Base-by-base conservation (phyloP, 768 basidiomycete genomes). In the Naematelia encephala region DNA sequence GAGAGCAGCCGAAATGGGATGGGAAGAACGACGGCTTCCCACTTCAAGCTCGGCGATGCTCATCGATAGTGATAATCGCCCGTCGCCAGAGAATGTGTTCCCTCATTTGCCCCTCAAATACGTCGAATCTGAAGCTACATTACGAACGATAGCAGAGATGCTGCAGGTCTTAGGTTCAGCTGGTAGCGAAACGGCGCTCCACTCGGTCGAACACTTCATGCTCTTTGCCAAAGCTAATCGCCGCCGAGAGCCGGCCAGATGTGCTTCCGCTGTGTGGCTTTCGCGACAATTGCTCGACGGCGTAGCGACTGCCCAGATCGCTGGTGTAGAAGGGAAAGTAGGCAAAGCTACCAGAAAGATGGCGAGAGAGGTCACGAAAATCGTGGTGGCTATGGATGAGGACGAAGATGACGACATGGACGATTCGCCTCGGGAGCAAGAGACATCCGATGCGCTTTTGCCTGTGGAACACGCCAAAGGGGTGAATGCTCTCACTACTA, bases 171-270 rank as follows among this genome's bases (percentile, higher is more conserved):
- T 93, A 23, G 91, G 92, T 2, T 68, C 71, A 16, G 87, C 86
- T 11, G 84, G 82, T 1, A 87, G 86, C 0, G 86, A 89, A 54
- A 79, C 81, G 14, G 85, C 84, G 51, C 78, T 92, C 25, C 89
- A 71, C 48, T 57, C 85, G 61, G 81, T 91, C 5, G 85, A 91
- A 3, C 89, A 92, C 66, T 93, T 94, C 85, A 86, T 94, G 12
- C 54, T 60, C 62, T 76, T 84, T 12, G 82, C 81, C 47, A 80
- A 85, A 12, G 82, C 82, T 0, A 83, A 82, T 3, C 78, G 83
- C 22, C 78, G 75, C 16, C 81, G 79, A 10, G 74, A 67, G 10
- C 84, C 85, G 1, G 82, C 87, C 0, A 60, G 65, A 46, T 62
- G 67, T 1, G 69, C 65, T 2, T 66, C 76, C 11, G 91, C 91